These are phyloP conservation scores for Scalesia atractyloides DNA, from an alignment of 129 eudicot species.

Conservation along the genomic window DNA sequence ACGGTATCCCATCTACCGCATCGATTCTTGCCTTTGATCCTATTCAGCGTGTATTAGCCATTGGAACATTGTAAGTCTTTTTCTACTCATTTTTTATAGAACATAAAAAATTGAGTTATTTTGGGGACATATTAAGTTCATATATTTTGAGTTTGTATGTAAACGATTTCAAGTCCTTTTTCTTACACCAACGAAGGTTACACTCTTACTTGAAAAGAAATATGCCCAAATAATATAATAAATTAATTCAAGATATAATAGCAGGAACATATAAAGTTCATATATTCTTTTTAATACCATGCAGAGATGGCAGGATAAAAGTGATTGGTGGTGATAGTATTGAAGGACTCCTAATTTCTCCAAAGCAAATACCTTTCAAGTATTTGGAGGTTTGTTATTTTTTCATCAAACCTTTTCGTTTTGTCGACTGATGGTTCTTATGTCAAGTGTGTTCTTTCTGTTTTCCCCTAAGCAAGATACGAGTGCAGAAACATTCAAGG, in stretches of 20 bases:
- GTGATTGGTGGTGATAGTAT: constrained; percentile 89
- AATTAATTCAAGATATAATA: not conserved
- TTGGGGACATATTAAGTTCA: not conserved
- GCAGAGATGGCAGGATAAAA: constrained; percentile 98
- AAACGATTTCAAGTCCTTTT: not conserved
- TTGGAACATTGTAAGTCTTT: constrained; percentile 83
- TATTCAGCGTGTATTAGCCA: constrained; percentile 80
- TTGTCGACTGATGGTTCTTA: constrained; percentile 1
- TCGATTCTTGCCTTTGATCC: constrained; percentile 90
- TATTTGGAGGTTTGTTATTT: constrained; percentile 73
- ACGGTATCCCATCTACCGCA: constrained; percentile 85
- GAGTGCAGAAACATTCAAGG: not conserved
- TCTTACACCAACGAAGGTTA: constrained; percentile 18
- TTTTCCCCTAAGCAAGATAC: not conserved
- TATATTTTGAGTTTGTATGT: not conserved
- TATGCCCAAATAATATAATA: not conserved
- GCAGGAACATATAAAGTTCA: constrained; percentile 12
- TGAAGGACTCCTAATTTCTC: constrained; percentile 85
- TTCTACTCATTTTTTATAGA: constrained; percentile 4
- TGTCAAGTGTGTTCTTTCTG: constrained; percentile 8
- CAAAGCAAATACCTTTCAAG: constrained; percentile 76
- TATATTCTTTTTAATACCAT: constrained; percentile 8
- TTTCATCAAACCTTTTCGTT: constrained; percentile 13
- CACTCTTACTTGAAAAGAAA: not conserved
- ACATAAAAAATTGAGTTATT: not conserved